A percentile compares a stretch with the other conserved stretches of the same genome.
These are phyloP conservation scores for Colletotrichum sp. DNA, from an alignment of 2,329 filamentous ascomycete genomes.

Conservation along the genomic window DNA sequence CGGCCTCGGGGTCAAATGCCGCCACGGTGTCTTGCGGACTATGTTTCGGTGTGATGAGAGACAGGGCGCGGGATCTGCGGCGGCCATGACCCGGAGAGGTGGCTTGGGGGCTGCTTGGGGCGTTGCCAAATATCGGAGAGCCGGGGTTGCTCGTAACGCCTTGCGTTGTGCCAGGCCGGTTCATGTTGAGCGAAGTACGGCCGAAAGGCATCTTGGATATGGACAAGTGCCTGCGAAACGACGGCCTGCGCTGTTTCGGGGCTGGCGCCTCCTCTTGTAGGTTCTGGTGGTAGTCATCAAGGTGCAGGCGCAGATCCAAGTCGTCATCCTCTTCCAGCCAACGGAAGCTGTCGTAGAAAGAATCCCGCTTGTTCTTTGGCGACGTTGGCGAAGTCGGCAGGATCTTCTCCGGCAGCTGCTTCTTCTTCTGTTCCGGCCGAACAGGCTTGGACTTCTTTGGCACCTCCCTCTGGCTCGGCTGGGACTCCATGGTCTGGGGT, in stretches of 20 bases:
- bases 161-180: slow-evolving; percentile 52
- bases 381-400: not conserved
- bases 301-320: slow-evolving; percentile 68
- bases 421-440: not conserved
- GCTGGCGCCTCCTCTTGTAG: slow-evolving; percentile 55
- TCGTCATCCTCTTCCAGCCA: slow-evolving; percentile 78
- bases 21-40: slow-evolving; percentile 47
- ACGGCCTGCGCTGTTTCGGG: slow-evolving; percentile 56
- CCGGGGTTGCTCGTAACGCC: slow-evolving; percentile 26
- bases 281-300: slow-evolving; percentile 75
- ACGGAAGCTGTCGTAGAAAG: slow-evolving; percentile 70
- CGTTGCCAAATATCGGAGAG: slow-evolving; percentile 29
- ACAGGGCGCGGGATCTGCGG: slow-evolving; percentile 60
- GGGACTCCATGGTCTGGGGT: slow-evolving; percentile 31
- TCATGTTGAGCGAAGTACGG: slow-evolving; percentile 56
- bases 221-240: slow-evolving; percentile 75
- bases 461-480: slow-evolving; percentile 20
- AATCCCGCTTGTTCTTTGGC: slow-evolving; percentile 45
- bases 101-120: slow-evolving; percentile 6
- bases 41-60: slow-evolving; percentile 56
- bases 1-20: slow-evolving; percentile 72
- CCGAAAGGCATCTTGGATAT: slow-evolving; percentile 70
- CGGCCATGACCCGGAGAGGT: slow-evolving; percentile 41
- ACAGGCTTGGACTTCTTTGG: not conserved
- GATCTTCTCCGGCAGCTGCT: slow-evolving; percentile 21